Evolutionary conservation across 345 rosid species (phyloP), one percentile per base, ranked within the genome.

Genomic region (Excoecaria agallocha): DNA sequence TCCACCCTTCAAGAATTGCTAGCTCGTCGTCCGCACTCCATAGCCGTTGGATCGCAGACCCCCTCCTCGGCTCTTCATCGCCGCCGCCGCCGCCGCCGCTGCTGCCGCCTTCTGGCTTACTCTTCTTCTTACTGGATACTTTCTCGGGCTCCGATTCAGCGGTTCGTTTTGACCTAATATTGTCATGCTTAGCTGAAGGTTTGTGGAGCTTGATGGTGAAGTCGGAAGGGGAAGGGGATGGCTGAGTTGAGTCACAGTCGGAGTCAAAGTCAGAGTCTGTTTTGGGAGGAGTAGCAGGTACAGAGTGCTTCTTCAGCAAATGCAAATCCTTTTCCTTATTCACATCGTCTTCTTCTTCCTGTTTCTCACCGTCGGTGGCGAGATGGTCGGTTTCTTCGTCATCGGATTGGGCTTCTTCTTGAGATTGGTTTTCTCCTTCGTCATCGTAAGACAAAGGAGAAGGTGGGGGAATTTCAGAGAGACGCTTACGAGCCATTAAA

Each of bases 11-110:
- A 7, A 88, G 49, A 1, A 88, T 48, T 3, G 69, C 71, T 8
- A 85, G 67, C 68, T 83, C 92, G 6, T 88, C 89, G 16, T 78
- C 87, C 37, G 82, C 89, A 20, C 78, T 84, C 87, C 85, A 88
- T 5, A 86, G 41, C 35, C 88, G 82, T 16, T 82, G 82, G 48
- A 70, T 50, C 25, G 61, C 71, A 4, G 77, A 61, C 20, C 79
- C 76, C 69, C 72, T 82, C 37, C 62, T 51, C 2, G 57, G 74
- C 19, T 74, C 74, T 5, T 59, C 81, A 8, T 3, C 65, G 54
- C 66, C 80, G 48, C n/a, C 77, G 51, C 50, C 16, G 19, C 74
- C 37, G 38, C 76, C 19, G n/a, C n/a, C 65, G 54, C 66, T 79
- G 48, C n/a, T 75, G 51, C 50, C 16, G 60, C 71, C 35, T 6